phyloP scores from a whole-genome alignment of 2,329 filamentous ascomycete species.

The Cordyceps fumosorosea region DNA sequence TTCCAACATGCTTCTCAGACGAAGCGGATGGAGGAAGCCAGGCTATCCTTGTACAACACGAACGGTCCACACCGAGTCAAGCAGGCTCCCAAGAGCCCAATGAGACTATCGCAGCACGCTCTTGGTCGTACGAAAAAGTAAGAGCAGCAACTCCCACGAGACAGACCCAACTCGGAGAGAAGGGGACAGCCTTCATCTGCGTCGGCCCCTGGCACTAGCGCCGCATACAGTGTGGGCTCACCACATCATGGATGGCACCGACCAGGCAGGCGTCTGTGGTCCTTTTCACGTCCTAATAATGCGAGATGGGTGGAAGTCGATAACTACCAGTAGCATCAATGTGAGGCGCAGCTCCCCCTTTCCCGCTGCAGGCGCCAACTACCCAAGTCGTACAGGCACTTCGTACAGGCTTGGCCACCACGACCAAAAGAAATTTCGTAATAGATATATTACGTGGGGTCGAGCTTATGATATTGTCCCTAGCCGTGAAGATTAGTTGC shows the following conservation, averaged over 20 bases:
- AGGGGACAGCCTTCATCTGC: conserved; percentile 4
- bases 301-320: not conserved
- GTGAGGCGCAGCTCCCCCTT: conserved; percentile 12
- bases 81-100: not conserved
- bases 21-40: not conserved
- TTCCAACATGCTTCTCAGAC: not conserved
- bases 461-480: not conserved
- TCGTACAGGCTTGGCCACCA: not conserved
- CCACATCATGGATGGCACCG: conserved; percentile 15
- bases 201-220: conserved; percentile 9
- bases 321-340: not conserved
- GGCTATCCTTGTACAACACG: not conserved
- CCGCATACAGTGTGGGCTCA: conserved; percentile 1
- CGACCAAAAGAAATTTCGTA: not conserved
- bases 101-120: not conserved
- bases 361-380: not conserved
- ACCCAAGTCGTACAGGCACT: not conserved
- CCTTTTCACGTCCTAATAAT: conserved; percentile 1
- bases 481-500: not conserved
- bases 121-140: not conserved
- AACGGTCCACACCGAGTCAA: not conserved
- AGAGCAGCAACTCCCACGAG: not conserved
- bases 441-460: not conserved
- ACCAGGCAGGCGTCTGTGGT: conserved; percentile 10
- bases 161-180: not conserved